These are phyloP conservation scores for Syzygium oleosum DNA, from an alignment of 345 rosid genomes.

Conservation along the genomic window DNA sequence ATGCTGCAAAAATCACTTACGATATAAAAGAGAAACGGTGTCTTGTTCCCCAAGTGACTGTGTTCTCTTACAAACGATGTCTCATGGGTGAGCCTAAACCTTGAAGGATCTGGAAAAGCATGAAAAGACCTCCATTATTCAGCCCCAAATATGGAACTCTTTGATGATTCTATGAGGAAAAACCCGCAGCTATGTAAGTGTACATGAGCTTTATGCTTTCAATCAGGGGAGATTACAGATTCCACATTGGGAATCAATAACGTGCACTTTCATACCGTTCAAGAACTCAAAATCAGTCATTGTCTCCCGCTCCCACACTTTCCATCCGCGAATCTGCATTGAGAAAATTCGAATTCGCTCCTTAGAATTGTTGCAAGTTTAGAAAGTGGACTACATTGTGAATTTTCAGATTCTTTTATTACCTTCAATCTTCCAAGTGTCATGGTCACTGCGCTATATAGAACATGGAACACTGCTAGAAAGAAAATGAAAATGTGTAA, in stretches of 20 bases:
- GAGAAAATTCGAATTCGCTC: not conserved
- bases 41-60: slow-evolving; percentile 46
- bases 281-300: slow-evolving; percentile 16
- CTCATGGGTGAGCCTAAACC: slow-evolving; percentile 91
- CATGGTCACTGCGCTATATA: slow-evolving; percentile 73
- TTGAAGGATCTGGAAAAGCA: slow-evolving; percentile 46
- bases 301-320: slow-evolving; percentile 65
- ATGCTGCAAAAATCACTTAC: slow-evolving; percentile 27
- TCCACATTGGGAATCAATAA: not conserved
- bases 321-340: slow-evolving; percentile 83
- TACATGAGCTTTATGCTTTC: not conserved
- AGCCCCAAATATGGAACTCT: not conserved
- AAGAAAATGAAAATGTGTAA: slow-evolving; percentile 90
- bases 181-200: not conserved
- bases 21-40: slow-evolving; percentile 42
- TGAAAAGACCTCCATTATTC: not conserved
- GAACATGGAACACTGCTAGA: slow-evolving; percentile 86
- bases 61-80: slow-evolving; percentile 80
- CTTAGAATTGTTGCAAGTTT: not conserved
- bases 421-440: slow-evolving; percentile 91
- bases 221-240: not conserved
- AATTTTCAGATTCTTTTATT: not conserved
- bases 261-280: slow-evolving; percentile 22
- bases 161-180: not conserved
- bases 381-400: not conserved